These are phyloP conservation scores for Suillus weaverae DNA, from an alignment of 768 basidiomycete species.

Conservation along the genomic window DNA sequence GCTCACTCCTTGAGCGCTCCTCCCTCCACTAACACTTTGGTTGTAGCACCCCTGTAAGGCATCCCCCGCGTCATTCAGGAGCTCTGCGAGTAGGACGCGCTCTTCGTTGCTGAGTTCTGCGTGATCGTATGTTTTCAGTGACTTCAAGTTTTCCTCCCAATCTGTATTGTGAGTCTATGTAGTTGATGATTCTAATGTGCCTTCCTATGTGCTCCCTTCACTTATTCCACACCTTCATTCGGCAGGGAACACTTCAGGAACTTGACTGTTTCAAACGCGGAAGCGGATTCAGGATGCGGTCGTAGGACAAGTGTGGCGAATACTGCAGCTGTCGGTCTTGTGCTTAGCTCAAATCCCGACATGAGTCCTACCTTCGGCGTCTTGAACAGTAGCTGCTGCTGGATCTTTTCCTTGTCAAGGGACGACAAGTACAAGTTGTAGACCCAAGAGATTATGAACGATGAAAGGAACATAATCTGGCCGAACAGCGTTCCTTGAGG, in stretches of 20 bases:
- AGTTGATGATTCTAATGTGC: slow-evolving; percentile 1
- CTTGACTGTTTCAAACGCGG: slow-evolving; percentile 5
- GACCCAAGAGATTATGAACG: slow-evolving; percentile 21
- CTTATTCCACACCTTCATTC: slow-evolving; percentile 18
- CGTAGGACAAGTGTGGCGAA: slow-evolving; percentile 21
- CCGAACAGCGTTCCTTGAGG: slow-evolving; percentile 21
- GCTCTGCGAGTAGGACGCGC: background rate
- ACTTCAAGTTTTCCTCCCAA: background rate
- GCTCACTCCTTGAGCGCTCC: background rate
- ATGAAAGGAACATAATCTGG: slow-evolving; percentile 22
- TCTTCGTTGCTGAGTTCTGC: slow-evolving; percentile 10
- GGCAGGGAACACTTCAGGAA: slow-evolving; percentile 21
- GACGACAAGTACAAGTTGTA: slow-evolving; percentile 20
- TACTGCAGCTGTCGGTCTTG: slow-evolving; percentile 19
- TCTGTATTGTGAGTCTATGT: background rate
- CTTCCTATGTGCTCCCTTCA: slow-evolving; percentile 24
- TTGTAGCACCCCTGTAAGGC: slow-evolving; percentile 20
- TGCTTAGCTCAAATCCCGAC: slow-evolving; percentile 17
- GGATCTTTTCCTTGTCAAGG: slow-evolving; percentile 25
- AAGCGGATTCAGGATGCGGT: background rate
- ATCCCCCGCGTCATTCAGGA: slow-evolving; percentile 19
- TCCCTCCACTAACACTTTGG: background rate
- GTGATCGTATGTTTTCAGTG: slow-evolving; percentile 5
- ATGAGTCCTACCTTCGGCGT: slow-evolving; percentile 4
- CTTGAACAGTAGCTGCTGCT: no score